These are phyloP conservation scores for Xylaria sp. DNA, from an alignment of 495 filamentous ascomycete genomes.

Conservation along the genomic window DNA sequence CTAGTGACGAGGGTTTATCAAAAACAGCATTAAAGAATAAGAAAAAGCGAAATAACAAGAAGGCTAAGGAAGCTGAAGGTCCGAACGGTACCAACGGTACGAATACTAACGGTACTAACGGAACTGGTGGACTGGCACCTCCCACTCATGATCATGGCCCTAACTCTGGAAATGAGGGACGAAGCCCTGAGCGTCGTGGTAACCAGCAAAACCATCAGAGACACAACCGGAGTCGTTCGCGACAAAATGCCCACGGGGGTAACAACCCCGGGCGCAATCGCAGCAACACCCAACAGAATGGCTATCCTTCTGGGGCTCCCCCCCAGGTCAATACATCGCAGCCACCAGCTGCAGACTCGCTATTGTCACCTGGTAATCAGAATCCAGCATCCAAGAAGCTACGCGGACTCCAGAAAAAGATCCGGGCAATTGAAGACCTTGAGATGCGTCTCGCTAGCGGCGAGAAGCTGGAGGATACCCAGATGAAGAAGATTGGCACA, in stretches of 20 bases:
- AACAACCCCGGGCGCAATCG: slow-evolving; percentile 49
- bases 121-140: slow-evolving; percentile 48
- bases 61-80: slow-evolving; percentile 75
- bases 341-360: slow-evolving; percentile 46
- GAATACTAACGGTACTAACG: slow-evolving; percentile 1
- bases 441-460: slow-evolving; percentile 94
- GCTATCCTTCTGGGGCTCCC: slow-evolving; percentile 42
- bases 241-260: slow-evolving; percentile 55
- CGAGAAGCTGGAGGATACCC: slow-evolving; percentile 96
- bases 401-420: slow-evolving; percentile 90
- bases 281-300: slow-evolving; percentile 53
- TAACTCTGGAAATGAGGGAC: slow-evolving; percentile 53
- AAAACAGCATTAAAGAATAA: slow-evolving; percentile 96
- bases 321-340: slow-evolving; percentile 39
- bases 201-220: slow-evolving; percentile 50
- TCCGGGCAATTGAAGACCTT: slow-evolving; percentile 94
- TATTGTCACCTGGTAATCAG: slow-evolving; percentile 54
- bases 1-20: slow-evolving; percentile 74
- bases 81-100: slow-evolving; percentile 33
- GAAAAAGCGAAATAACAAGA: slow-evolving; percentile 98
- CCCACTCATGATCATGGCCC: slow-evolving; percentile 47
- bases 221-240: slow-evolving; percentile 65
- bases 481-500: slow-evolving; percentile 97
- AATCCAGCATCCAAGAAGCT: slow-evolving; percentile 81
- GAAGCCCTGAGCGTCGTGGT: slow-evolving; percentile 71